A percentile compares a stretch with the other conserved stretches of the same genome.
Evolutionary conservation across 2,329 filamentous ascomycete species (phyloP).

Genomic region (Ophiostoma ulmi): DNA sequence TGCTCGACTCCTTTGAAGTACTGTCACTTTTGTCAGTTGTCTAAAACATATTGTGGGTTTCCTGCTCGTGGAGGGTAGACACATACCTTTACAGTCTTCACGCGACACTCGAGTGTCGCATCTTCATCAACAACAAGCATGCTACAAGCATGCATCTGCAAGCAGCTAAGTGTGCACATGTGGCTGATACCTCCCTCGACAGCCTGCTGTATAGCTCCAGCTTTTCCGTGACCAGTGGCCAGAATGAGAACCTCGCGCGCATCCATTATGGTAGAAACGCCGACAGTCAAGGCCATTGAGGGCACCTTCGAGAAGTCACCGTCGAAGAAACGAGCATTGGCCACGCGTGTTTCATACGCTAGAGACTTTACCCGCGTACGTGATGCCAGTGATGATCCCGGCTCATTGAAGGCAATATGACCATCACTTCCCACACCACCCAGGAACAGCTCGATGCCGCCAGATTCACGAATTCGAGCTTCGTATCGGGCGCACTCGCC

Average conservation of each 20-base stretch:
- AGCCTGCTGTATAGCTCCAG: slow-evolving; percentile 63
- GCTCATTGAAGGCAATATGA: slow-evolving; percentile 77
- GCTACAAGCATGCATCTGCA: slow-evolving; percentile 67
- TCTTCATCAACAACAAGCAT: slow-evolving; percentile 72
- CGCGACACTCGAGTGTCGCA: slow-evolving; percentile 56
- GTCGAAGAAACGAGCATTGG: slow-evolving; percentile 68
- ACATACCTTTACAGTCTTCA: slow-evolving; percentile 51
- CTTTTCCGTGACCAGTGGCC: slow-evolving; percentile 66
- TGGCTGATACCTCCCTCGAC: slow-evolving; percentile 70
- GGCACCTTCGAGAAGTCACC: slow-evolving; percentile 60
- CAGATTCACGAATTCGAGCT: slow-evolving; percentile 59
- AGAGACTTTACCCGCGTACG: slow-evolving; percentile 71
- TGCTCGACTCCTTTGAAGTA: slow-evolving; percentile 57
- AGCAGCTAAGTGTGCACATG: slow-evolving; percentile 70
- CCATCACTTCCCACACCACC: slow-evolving; percentile 72
- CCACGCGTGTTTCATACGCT: slow-evolving; percentile 70
- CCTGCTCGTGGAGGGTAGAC: neutral
- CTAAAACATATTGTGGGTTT: neutral
- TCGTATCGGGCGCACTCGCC: slow-evolving; percentile 66
- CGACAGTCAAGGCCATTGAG: slow-evolving; percentile 64
- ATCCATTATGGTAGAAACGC: slow-evolving; percentile 52
- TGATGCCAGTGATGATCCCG: slow-evolving; percentile 63
- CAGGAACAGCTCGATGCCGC: slow-evolving; percentile 71
- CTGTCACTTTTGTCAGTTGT: slow-evolving; percentile 27
- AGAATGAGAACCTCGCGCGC: slow-evolving; percentile 69